Percentiles rank a stretch among this genome's conserved stretches.
Conservation (phyloP, 495 filamentous ascomycete genomes). For the Evansstolkia leycettana region DNA sequence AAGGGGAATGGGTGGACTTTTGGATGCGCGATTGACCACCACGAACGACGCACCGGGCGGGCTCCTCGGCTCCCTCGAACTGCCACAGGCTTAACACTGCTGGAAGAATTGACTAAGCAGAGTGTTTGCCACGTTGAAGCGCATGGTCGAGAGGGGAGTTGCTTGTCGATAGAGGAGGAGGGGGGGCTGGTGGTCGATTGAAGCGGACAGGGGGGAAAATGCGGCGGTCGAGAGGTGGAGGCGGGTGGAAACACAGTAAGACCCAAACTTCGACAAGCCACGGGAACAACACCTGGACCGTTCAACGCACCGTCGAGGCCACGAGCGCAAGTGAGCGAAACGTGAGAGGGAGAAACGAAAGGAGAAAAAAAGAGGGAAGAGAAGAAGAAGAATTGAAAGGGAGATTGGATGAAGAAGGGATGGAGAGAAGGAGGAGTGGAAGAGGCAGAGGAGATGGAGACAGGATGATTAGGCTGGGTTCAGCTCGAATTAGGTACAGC, state of each 20-base stretch:
- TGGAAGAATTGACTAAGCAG: slow-evolving; percentile 12
- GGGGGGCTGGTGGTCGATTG: slow-evolving; percentile 3
- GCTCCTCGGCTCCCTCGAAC: no score
- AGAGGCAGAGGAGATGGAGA: slow-evolving; percentile 1
- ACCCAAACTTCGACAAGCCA: slow-evolving; percentile 6
- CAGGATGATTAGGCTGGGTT: background rate
- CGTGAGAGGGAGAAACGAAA: slow-evolving; percentile 2
- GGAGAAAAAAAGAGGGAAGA: slow-evolving; percentile 4
- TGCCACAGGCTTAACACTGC: slow-evolving; percentile 10
- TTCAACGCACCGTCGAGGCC: slow-evolving; percentile 2
- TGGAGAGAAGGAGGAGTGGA: slow-evolving; percentile 1
- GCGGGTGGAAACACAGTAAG: slow-evolving; percentile 6
- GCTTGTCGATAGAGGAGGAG: slow-evolving; percentile 1
- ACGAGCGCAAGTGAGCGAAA: slow-evolving; percentile 2
- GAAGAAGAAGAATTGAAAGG: background rate
- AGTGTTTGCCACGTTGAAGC: slow-evolving; percentile 7
- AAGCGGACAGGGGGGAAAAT: slow-evolving; percentile 10
- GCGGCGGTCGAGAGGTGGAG: slow-evolving; percentile 1
- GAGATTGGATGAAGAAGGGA: slow-evolving; percentile 1
- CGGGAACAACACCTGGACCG: background rate
- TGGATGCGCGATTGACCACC: slow-evolving; percentile 12
- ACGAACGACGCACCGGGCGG: slow-evolving; percentile 2
- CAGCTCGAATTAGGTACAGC: background rate
- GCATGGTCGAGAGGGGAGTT: slow-evolving; percentile 11
- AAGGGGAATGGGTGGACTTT: slow-evolving; percentile 8